These are phyloP conservation scores for Flaveria bidentis DNA, from an alignment of 129 eudicot genomes.

Conservation along the genomic window DNA sequence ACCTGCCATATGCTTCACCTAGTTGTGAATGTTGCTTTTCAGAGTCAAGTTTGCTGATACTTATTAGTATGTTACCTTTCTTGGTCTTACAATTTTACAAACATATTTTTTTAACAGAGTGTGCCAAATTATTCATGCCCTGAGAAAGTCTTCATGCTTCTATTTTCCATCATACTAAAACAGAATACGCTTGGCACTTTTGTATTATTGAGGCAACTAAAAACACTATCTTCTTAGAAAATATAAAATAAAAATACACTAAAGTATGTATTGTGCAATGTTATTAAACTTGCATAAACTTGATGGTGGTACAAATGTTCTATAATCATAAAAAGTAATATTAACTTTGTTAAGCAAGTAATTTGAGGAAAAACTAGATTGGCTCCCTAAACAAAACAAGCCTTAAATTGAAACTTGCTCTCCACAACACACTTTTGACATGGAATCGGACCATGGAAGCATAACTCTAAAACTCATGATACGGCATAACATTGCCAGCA, in stretches of 20 bases:
- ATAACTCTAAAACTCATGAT: background rate
- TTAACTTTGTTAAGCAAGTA: background rate
- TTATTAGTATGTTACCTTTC: background rate
- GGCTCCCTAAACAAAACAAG: background rate
- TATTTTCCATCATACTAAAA: background rate
- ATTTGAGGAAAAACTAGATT: background rate
- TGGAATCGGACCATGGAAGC: background rate
- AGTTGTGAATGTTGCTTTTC: background rate
- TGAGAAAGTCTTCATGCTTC: background rate
- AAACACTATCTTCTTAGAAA: background rate
- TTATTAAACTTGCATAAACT: background rate
- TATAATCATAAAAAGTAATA: background rate
- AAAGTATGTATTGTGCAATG: background rate
- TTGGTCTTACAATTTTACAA: background rate
- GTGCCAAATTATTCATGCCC: background rate
- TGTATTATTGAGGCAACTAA: background rate
- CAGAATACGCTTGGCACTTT: background rate
- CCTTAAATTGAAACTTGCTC: background rate
- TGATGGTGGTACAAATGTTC: background rate
- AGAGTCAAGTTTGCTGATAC: background rate
- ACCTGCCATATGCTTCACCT: background rate
- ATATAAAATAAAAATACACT: background rate
- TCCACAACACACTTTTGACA: constrained; percentile 2
- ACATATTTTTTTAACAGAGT: background rate
- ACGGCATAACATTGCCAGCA: background rate